Evolutionary conservation across 1,284 basidiomycete genomes (phyloP).

Genomic region (Paramarasmius palmivorus): DNA sequence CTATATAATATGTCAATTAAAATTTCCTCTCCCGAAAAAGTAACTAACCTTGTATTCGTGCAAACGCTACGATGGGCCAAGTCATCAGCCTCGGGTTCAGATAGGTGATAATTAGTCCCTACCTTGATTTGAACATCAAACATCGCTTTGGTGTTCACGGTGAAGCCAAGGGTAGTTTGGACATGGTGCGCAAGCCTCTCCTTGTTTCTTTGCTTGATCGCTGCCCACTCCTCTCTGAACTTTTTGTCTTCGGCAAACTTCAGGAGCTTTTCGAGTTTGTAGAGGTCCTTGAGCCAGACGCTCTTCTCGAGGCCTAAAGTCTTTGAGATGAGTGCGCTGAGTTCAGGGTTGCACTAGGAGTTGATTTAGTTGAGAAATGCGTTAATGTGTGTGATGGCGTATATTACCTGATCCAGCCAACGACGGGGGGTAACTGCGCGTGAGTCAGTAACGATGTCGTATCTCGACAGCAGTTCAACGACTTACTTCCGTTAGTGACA

Average conservation of each 20-base stretch:
- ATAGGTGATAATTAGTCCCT: constrained; percentile 15
- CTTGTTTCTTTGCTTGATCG: constrained; percentile 87
- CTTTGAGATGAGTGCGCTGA: constrained; percentile 81
- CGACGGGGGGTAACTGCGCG: constrained; percentile 74
- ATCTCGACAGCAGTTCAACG: no score
- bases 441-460: neutral
- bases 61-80: constrained; percentile 51
- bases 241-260: constrained; percentile 66
- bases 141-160: constrained; percentile 78
- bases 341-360: constrained; percentile 79
- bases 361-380: no score
- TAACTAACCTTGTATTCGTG: constrained; percentile 81
- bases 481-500: constrained; percentile 84
- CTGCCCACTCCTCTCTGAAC: constrained; percentile 80
- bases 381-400: no score
- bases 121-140: constrained; percentile 95
- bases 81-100: constrained; percentile 4
- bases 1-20: constrained; percentile 31
- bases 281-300: constrained; percentile 81
- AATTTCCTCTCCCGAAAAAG: neutral
- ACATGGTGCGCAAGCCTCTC: constrained; percentile 80
- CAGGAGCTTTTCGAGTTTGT: constrained; percentile 68
- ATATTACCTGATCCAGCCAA: constrained; percentile 84
- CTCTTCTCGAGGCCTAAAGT: constrained; percentile 75
- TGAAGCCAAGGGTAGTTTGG: constrained; percentile 71